Percentiles rank a stretch among this genome's conserved stretches.
phyloP scores from a whole-genome alignment of 495 filamentous ascomycete species.

The Penicillium daleae region DNA sequence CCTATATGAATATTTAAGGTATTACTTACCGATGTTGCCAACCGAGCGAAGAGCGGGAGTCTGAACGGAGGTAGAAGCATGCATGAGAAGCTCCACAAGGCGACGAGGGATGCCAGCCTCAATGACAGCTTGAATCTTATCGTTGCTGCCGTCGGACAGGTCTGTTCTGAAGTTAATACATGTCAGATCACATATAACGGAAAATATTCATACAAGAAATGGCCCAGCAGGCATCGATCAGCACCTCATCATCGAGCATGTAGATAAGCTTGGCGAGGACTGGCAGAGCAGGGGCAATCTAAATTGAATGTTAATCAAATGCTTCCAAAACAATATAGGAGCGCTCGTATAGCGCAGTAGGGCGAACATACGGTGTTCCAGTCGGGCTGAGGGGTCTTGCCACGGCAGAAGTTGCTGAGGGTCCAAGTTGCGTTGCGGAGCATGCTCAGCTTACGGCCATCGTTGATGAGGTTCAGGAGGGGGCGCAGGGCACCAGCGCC shows the following conservation, averaged over 20 bases:
- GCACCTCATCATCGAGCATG: constrained; percentile 95
- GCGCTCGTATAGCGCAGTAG: background rate
- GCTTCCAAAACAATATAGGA: background rate
- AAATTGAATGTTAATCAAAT: constrained; percentile 22
- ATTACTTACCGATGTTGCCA: constrained; percentile 71
- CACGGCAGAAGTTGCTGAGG: constrained; percentile 99
- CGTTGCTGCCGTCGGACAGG: constrained; percentile 97
- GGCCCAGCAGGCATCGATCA: constrained; percentile 99
- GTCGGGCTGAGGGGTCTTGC: constrained; percentile 98
- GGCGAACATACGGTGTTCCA: constrained; percentile 77
- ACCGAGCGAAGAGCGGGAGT: constrained; percentile 96
- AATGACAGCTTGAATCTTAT: constrained; percentile 99
- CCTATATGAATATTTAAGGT: background rate
- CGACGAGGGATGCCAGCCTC: constrained; percentile 97
- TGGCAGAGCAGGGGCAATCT: constrained; percentile 96
- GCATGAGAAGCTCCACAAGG: constrained; percentile 96
- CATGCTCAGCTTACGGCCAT: constrained; percentile 99
- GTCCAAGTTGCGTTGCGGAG: constrained; percentile 99
- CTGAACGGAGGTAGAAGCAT: constrained; percentile 98
- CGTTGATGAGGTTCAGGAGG: constrained; percentile 83
- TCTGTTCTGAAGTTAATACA: constrained; percentile 36
- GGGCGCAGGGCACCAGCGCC: constrained; percentile 87
- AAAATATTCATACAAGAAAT: constrained; percentile 74
- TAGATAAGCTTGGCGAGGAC: constrained; percentile 97
- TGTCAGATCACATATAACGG: too few species aligned